phyloP scores from a whole-genome alignment of 495 filamentous ascomycete species.

The Neurospora tetraspora region DNA sequence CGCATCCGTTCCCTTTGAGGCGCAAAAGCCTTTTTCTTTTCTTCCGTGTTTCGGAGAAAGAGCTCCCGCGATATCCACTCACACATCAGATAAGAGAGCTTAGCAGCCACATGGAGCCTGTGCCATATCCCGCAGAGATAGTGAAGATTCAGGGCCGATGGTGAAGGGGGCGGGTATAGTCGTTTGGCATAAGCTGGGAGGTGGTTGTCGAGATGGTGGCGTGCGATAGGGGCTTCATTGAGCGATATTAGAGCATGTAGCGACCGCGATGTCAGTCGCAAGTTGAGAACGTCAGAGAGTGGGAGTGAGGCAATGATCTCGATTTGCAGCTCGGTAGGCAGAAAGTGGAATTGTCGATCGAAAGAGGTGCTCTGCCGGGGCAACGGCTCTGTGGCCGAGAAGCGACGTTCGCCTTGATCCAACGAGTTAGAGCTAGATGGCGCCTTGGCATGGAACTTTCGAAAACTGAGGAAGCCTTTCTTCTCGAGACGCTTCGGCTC shows the following conservation, averaged over 20 bases:
- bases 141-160: slow-evolving; percentile 37
- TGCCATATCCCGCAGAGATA: slow-evolving; percentile 51
- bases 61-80: slow-evolving; percentile 48
- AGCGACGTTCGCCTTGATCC: slow-evolving; percentile 9
- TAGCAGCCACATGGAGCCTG: slow-evolving; percentile 44
- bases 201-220: slow-evolving; percentile 44
- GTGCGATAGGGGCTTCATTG: slow-evolving; percentile 45
- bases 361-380: slow-evolving; percentile 25
- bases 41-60: slow-evolving; percentile 40
- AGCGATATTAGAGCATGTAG: slow-evolving; percentile 44
- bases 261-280: slow-evolving; percentile 42
- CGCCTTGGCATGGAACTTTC: slow-evolving; percentile 19
- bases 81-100: slow-evolving; percentile 43
- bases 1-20: slow-evolving; percentile 47
- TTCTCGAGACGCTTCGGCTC: slow-evolving; percentile 29
- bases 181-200: slow-evolving; percentile 42
- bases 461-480: slow-evolving; percentile 19
- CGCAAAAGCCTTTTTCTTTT: slow-evolving; percentile 38
- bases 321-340: slow-evolving; percentile 46
- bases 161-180: slow-evolving; percentile 39
- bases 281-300: slow-evolving; percentile 41
- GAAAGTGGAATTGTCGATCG: slow-evolving; percentile 37
- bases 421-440: not conserved
- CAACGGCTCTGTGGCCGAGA: slow-evolving; percentile 12
- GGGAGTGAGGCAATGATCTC: slow-evolving; percentile 46